A percentile compares a stretch with the other conserved stretches of the same genome.
These are phyloP conservation scores for Citrus mangshanensis DNA, from an alignment of 345 rosid species.

Conservation along the genomic window DNA sequence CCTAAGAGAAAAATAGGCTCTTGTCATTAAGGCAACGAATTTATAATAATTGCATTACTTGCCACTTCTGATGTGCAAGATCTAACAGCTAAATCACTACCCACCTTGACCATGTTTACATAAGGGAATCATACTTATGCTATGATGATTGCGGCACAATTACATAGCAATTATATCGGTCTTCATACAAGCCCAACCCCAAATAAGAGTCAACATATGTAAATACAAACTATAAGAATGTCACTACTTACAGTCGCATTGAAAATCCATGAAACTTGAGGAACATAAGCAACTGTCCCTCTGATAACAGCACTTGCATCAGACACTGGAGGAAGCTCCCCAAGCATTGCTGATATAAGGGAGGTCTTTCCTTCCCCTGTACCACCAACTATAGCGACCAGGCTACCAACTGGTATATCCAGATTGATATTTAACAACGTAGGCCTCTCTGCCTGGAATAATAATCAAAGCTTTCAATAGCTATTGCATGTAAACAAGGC, in stretches of 20 bases:
- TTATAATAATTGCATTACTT: background rate
- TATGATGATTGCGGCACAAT: background rate
- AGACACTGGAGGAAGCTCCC: conserved; percentile 85
- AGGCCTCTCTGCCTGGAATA: conserved; percentile 76
- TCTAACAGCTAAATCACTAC: background rate
- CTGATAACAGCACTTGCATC: conserved; percentile 63
- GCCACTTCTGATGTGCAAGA: background rate
- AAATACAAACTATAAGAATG: background rate
- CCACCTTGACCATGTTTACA: background rate
- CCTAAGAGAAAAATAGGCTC: conserved; percentile 41
- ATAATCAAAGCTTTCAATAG: conserved; percentile 8
- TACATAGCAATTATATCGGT: background rate
- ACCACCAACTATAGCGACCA: conserved; percentile 95
- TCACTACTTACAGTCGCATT: conserved; percentile 83
- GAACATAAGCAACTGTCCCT: conserved; percentile 95
- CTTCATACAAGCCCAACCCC: background rate
- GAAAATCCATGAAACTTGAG: conserved; percentile 99
- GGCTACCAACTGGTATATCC: conserved; percentile 84
- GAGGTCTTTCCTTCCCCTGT: conserved; percentile 99
- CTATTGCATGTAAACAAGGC: too few species aligned
- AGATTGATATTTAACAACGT: conserved; percentile 82
- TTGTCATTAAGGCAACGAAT: conserved; percentile 8
- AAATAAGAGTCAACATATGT: background rate
- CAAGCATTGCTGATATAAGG: conserved; percentile 93
- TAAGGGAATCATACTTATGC: background rate